Percentiles rank a stretch among this genome's conserved stretches.
Evolutionary conservation across 2,329 filamentous ascomycete species (phyloP).

Genomic region (Penicillium occitanis): DNA sequence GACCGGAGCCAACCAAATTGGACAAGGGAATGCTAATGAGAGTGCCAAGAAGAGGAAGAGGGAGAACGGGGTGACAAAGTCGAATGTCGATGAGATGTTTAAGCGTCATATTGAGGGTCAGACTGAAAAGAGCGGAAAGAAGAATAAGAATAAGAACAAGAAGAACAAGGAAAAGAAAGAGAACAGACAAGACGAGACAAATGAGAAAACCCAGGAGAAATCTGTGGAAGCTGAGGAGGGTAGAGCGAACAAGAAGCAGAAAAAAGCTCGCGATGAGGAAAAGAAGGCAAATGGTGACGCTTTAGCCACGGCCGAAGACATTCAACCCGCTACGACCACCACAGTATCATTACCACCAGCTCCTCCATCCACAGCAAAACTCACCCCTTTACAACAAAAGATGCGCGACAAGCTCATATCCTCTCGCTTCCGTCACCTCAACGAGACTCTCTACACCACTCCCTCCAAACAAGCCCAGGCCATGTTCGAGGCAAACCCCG

Average conservation of each 20-base stretch:
- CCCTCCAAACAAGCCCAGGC: constrained; percentile 79
- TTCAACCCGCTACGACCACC: constrained; percentile 8
- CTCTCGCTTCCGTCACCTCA: constrained; percentile 94
- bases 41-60: constrained; percentile 55
- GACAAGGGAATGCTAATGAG: constrained; percentile 28
- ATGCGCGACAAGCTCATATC: constrained; percentile 96
- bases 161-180: constrained; percentile 31
- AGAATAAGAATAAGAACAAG: constrained; percentile 30
- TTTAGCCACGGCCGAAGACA: constrained; percentile 3
- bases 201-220: constrained; percentile 22
- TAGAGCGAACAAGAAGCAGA: constrained; percentile 24
- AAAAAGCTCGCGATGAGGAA: constrained; percentile 21
- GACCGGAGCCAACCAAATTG: background rate
- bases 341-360: constrained; percentile 35
- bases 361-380: constrained; percentile 55
- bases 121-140: constrained; percentile 35
- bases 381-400: constrained; percentile 87
- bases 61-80: constrained; percentile 56
- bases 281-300: constrained; percentile 22
- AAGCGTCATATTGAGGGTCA: constrained; percentile 72
- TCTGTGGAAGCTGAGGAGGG: constrained; percentile 27
- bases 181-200: constrained; percentile 24
- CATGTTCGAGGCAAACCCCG: constrained; percentile 79
- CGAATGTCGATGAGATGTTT: constrained; percentile 76
- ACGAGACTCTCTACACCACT: constrained; percentile 92